phyloP scores from a whole-genome alignment of 1,139 yeast species.

The Diutina neorugosa region DNA sequence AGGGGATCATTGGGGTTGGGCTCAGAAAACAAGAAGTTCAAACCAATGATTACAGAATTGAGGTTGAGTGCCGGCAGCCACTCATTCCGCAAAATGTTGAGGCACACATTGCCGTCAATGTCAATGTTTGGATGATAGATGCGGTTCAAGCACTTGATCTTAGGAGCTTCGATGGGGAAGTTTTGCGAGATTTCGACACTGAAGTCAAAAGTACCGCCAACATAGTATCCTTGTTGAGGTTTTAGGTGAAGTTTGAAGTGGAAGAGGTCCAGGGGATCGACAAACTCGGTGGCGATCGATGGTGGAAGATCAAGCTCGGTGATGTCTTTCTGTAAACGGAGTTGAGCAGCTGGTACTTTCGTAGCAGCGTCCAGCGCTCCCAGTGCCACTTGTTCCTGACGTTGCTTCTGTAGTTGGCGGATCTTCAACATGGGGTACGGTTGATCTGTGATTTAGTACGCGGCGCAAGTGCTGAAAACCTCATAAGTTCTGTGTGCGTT shows the following conservation, averaged over 20 bases:
- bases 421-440: constrained; percentile 29
- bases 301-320: constrained; percentile 59
- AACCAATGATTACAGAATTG: constrained; percentile 73
- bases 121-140: constrained; percentile 95
- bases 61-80: constrained; percentile 92
- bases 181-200: constrained; percentile 50
- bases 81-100: constrained; percentile 84
- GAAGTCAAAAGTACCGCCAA: constrained; percentile 58
- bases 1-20: constrained; percentile 91
- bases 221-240: constrained; percentile 78
- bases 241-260: constrained; percentile 44
- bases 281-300: constrained; percentile 44
- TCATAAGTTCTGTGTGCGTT: too few relatives aligned
- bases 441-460: neutral
- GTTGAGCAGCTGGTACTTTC: constrained; percentile 38
- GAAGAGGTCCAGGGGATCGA: constrained; percentile 47
- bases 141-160: constrained; percentile 54
- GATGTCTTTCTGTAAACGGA: constrained; percentile 49
- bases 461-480: neutral
- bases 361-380: constrained; percentile 7
- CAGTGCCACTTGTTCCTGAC: constrained; percentile 28
- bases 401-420: constrained; percentile 47
- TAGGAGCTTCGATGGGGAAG: constrained; percentile 92
- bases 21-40: constrained; percentile 75
- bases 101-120: constrained; percentile 78